Percentiles rank a stretch among this genome's conserved stretches.
Evolutionary conservation across 176 grass and related monocot genomes (phyloP).

Genomic region (Carex cristatella): DNA sequence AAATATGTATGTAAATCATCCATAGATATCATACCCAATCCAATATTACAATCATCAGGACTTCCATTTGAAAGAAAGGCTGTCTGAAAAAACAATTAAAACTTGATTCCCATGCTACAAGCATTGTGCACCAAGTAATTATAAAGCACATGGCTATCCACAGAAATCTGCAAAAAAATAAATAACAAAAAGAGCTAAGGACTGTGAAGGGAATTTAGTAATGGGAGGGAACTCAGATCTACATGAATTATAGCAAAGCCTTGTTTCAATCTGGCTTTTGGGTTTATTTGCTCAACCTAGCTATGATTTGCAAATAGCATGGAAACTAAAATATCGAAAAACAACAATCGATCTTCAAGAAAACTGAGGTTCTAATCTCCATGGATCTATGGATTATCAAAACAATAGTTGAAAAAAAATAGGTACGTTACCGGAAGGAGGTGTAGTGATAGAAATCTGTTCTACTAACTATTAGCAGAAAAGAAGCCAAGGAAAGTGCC

Average conservation of each 20-base stretch:
- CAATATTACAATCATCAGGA: conserved; percentile 2
- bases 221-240: neutral
- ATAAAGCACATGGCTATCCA: neutral
- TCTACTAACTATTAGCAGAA: neutral
- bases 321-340: neutral
- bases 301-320: too few relatives aligned
- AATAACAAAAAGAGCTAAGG: neutral
- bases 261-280: neutral
- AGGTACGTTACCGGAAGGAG: neutral
- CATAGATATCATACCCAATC: neutral
- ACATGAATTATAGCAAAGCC: neutral
- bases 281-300: neutral
- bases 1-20: neutral
- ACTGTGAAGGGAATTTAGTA: neutral
- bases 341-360: neutral
- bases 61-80: neutral
- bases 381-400: neutral
- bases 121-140: neutral
- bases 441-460: neutral
- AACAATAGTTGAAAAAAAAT: neutral
- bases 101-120: neutral
- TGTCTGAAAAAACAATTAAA: neutral
- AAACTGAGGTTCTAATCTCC: neutral
- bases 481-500: neutral
- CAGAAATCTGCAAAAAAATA: neutral